Conservation (phyloP, 2,329 filamentous ascomycete genomes). For the Diplodia scrobiculata region DNA sequence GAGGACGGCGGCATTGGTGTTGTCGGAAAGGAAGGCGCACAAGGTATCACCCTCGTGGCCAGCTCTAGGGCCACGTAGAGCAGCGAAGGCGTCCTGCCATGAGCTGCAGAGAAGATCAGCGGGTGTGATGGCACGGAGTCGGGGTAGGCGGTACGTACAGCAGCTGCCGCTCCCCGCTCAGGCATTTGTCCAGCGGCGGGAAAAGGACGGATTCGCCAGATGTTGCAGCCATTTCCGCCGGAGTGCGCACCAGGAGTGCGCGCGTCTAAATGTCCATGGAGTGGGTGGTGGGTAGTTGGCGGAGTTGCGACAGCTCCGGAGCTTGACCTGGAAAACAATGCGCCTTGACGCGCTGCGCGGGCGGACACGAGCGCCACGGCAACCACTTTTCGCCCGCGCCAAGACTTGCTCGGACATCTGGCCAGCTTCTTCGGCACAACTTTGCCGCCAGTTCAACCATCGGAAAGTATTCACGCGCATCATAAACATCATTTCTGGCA, state of each 20-base stretch:
- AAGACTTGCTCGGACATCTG: background rate
- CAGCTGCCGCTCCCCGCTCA: slow-evolving; percentile 76
- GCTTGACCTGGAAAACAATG: slow-evolving; percentile 26
- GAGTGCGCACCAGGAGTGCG: slow-evolving; percentile 37
- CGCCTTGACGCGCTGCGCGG: slow-evolving; percentile 21
- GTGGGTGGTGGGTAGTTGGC: slow-evolving; percentile 8
- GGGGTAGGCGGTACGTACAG: slow-evolving; percentile 63
- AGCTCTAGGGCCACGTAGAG: slow-evolving; percentile 55
- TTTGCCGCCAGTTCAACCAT: no score
- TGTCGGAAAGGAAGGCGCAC: slow-evolving; percentile 69
- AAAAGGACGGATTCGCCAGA: slow-evolving; percentile 68
- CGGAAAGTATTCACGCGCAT: background rate
- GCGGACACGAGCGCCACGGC: background rate
- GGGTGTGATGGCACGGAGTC: background rate
- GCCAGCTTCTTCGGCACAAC: no score
- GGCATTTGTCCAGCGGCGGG: slow-evolving; percentile 80
- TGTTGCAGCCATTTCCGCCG: slow-evolving; percentile 44
- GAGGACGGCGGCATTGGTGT: slow-evolving; percentile 68
- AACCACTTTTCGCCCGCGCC: slow-evolving; percentile 8
- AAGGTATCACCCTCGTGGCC: slow-evolving; percentile 48
- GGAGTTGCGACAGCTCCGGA: slow-evolving; percentile 25
- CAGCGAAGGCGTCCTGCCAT: slow-evolving; percentile 60
- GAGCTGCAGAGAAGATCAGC: slow-evolving; percentile 57
- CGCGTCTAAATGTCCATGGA: slow-evolving; percentile 28
- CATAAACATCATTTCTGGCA: background rate